These are phyloP conservation scores for Symbiodinium natans DNA, from an alignment of 73 alveolate species.

Conservation along the genomic window DNA sequence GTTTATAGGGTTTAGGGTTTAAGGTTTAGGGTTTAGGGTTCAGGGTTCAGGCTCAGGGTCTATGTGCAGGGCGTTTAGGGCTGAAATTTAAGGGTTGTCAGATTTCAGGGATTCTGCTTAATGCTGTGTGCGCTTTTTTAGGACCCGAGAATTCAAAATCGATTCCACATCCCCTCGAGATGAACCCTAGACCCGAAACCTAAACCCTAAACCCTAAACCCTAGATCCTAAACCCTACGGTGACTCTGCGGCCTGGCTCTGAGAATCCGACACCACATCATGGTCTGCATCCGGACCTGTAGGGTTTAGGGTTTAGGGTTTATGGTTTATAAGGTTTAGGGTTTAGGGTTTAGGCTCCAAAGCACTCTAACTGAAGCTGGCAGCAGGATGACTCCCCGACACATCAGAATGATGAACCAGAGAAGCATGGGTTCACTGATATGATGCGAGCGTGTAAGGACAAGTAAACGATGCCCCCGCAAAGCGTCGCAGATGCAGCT, in stretches of 20 bases:
- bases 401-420: too few relatives aligned
- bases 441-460: too few relatives aligned
- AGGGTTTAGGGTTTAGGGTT: background rate
- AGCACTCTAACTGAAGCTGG: too few relatives aligned
- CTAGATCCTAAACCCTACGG: background rate
- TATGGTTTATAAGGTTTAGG: background rate
- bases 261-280: conserved; percentile 34
- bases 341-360: background rate
- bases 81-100: background rate
- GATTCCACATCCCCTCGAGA: too few relatives aligned
- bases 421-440: too few relatives aligned
- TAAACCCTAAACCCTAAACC: background rate
- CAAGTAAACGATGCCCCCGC: too few relatives aligned
- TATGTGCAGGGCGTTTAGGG: background rate
- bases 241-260: background rate
- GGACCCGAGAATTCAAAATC: too few relatives aligned
- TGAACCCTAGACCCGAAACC: background rate
- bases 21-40: too few relatives aligned
- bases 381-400: too few relatives aligned
- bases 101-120: too few relatives aligned
- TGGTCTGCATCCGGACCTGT: conserved; percentile 23
- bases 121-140: too few relatives aligned
- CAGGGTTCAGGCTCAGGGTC: background rate
- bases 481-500: too few relatives aligned
- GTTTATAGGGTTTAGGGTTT: background rate